These are phyloP conservation scores for Trichosporon faecale DNA, from an alignment of 1,284 basidiomycete species.

Conservation along the genomic window DNA sequence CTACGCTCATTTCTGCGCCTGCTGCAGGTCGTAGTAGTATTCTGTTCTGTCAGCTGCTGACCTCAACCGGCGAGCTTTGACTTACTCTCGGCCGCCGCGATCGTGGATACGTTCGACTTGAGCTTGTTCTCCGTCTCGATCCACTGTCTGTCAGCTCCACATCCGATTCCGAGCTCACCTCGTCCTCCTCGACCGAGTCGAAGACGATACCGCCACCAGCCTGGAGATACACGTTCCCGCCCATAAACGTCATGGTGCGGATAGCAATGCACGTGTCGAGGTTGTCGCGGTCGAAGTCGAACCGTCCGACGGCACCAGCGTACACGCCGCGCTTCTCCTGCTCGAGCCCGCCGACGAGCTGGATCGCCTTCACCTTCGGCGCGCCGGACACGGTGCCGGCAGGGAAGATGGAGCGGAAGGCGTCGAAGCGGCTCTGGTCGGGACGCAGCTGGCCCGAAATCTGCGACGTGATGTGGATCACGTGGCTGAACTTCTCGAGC, in stretches of 20 bases:
- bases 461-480: conserved; percentile 95
- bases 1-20: conserved; percentile 11
- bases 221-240: conserved; percentile 87
- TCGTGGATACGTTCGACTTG: conserved; percentile 13
- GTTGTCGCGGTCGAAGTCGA: conserved; percentile 89
- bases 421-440: conserved; percentile 87
- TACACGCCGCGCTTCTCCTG: conserved; percentile 90
- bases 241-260: conserved; percentile 95
- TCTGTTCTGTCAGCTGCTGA: conserved; percentile 1
- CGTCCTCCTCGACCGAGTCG: conserved; percentile 95
- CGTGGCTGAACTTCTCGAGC: conserved; percentile 94
- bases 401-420: conserved; percentile 98
- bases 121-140: conserved; percentile 17
- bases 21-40: conserved; percentile 17
- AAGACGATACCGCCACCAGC: conserved; percentile 93
- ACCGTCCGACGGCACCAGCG: conserved; percentile 93
- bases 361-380: conserved; percentile 97
- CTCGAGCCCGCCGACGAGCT: conserved; percentile 84
- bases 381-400: conserved; percentile 99
- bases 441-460: conserved; percentile 83
- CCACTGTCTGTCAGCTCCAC: conserved; percentile 5
- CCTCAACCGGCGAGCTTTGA: neutral
- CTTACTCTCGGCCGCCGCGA: conserved; percentile 16
- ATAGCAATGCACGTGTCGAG: conserved; percentile 99
- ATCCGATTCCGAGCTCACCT: conserved; percentile 47